A percentile compares a stretch with the other conserved stretches of the same genome.
phyloP scores from a whole-genome alignment of 1,139 yeast species.

The Lodderomyces oxycetoniae region DNA sequence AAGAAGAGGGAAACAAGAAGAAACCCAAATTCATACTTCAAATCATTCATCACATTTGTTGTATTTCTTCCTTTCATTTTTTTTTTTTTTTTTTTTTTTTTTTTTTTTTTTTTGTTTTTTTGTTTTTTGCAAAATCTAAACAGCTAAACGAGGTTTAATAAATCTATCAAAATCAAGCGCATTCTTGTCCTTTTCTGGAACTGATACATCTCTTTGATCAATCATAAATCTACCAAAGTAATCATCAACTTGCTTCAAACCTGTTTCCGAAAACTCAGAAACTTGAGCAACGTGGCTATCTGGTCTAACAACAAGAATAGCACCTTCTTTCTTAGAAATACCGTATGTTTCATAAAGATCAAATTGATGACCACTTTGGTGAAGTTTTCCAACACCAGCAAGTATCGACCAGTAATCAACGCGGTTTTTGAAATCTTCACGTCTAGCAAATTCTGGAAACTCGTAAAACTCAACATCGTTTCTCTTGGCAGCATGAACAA shows the following conservation, averaged over 20 bases:
- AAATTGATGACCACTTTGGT: slow-evolving; percentile 9
- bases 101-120: not conserved
- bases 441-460: slow-evolving; percentile 26
- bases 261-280: slow-evolving; percentile 15
- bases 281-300: slow-evolving; percentile 30
- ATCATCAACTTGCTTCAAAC: slow-evolving; percentile 17
- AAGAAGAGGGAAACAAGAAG: not conserved
- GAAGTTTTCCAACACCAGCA: slow-evolving; percentile 18
- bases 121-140: slow-evolving; percentile 5
- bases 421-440: slow-evolving; percentile 22
- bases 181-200: slow-evolving; percentile 9
- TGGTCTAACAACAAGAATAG: slow-evolving; percentile 28
- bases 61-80: no score
- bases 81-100: no score
- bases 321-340: slow-evolving; percentile 21
- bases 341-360: slow-evolving; percentile 21
- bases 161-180: slow-evolving; percentile 11
- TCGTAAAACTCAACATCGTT: slow-evolving; percentile 20
- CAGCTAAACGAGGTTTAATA: slow-evolving; percentile 13
- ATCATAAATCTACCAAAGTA: slow-evolving; percentile 22
- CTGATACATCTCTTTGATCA: slow-evolving; percentile 14
- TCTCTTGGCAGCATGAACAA: slow-evolving; percentile 21
- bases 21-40: not conserved
- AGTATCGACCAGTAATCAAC: slow-evolving; percentile 28
- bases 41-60: not conserved